Evolutionary conservation across 352 stramenopile species (phyloP), one percentile per base, ranked within the genome.

Genomic region (Phytophthora colocasiae): DNA sequence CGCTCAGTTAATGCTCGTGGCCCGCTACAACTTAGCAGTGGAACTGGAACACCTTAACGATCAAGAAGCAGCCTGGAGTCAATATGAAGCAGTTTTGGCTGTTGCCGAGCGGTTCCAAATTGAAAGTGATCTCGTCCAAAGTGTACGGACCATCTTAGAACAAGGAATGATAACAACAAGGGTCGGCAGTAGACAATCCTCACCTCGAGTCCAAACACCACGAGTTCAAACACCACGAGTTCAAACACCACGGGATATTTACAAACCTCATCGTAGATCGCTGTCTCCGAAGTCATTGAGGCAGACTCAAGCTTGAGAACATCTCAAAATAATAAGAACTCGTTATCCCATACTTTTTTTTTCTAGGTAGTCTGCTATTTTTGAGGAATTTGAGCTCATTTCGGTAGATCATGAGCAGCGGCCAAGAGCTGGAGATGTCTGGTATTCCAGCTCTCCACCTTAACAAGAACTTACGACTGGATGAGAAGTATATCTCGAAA

Each of bases 21-120:
- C 80, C 36, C 67, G 85, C 43, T 91, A 84, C 63, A 91, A 91
- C 38, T 51, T 81, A 0, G 80, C 75, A 6, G 83, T 85, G 9
- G 83, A 91, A 69, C 57, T 80, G 7, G 80, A 91, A 67, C 80
- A 90, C 49, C 57, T 83, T 12, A n/a, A 57, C 24, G 72, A 86
- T 0, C 15, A 45, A 0, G 50, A 63, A 4, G 62, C 65, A 29
- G 74, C 73, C 6, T 44, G 54, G 26, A 45, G 59, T 0, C 45
- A 69, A n/a, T 79, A 75, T 26, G 43, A 73, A 15, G 48, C 51
- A 14, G 74, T 73, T 0, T 49, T 82, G 12, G 45, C 40, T 2
- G 12, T 78, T 22, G 78, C 81, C 1, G 56, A 52, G 63, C 56
- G 31, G 50, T 31, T 54, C 22, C 15, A 66, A 38, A 15, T 73